phyloP scores from a whole-genome alignment of 305 asterid species.

The Fraxinus sp. region DNA sequence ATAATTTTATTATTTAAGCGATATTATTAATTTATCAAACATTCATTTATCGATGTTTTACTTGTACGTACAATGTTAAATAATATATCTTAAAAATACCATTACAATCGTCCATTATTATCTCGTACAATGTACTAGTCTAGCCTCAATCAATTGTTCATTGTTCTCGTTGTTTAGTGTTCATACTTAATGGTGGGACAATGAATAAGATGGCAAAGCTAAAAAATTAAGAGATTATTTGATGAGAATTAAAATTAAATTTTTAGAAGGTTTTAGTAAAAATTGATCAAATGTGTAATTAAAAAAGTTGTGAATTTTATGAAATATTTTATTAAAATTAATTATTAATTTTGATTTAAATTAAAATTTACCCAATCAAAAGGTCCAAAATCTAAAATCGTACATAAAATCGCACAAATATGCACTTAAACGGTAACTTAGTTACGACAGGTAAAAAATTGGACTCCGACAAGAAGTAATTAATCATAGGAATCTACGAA shows the following conservation, averaged over 20 bases:
- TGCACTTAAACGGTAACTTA: not conserved
- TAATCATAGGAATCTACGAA: slow-evolving; percentile 40
- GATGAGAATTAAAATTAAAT: not conserved
- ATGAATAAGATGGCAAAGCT: not conserved
- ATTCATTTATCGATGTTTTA: too few relatives aligned
- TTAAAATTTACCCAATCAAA: too few relatives aligned
- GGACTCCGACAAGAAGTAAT: not conserved
- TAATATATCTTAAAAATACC: too few relatives aligned
- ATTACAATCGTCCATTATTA: not conserved
- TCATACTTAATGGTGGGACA: not conserved
- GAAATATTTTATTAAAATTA: too few relatives aligned
- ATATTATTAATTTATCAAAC: too few relatives aligned
- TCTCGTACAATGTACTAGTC: not conserved
- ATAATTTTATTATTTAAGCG: too few relatives aligned
- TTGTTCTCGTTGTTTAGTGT: not conserved
- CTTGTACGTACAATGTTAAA: too few relatives aligned
- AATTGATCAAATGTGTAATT: too few relatives aligned
- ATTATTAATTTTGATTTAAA: too few relatives aligned
- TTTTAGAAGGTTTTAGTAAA: too few relatives aligned
- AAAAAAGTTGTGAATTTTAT: not conserved
- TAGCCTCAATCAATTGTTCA: not conserved
- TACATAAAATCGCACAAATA: not conserved
- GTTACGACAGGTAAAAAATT: not conserved
- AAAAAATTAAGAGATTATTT: not conserved
- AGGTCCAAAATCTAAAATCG: not conserved